Conservation (phyloP, 2,329 filamentous ascomycete genomes). For the Botrytis galanthina region DNA sequence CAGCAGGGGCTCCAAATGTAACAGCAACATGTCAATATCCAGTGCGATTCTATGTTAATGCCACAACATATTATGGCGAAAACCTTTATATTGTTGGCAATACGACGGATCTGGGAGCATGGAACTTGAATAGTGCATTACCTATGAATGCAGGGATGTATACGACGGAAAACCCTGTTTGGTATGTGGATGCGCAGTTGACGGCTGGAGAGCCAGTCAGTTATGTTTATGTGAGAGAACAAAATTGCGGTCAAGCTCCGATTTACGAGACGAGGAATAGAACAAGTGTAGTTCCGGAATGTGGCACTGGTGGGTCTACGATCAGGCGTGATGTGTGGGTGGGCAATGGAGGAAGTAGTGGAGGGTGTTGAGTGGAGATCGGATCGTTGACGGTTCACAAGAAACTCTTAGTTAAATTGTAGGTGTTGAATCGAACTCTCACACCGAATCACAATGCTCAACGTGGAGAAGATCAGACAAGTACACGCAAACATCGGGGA, state of each 20-base stretch:
- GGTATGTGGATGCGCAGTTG: slow-evolving; percentile 44
- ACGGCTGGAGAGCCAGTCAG: slow-evolving; percentile 43
- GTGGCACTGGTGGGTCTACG: slow-evolving; percentile 35
- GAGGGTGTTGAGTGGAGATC: slow-evolving; percentile 26
- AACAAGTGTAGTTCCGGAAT: slow-evolving; percentile 43
- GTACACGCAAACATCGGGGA: background rate
- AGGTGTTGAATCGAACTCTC: background rate
- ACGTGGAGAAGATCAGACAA: background rate
- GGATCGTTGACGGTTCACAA: background rate
- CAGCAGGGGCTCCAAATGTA: slow-evolving; percentile 44
- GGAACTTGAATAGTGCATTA: slow-evolving; percentile 40
- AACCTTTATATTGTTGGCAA: slow-evolving; percentile 48
- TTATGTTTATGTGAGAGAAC: slow-evolving; percentile 48
- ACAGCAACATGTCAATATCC: slow-evolving; percentile 35
- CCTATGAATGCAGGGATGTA: slow-evolving; percentile 45
- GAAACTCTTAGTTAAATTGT: background rate
- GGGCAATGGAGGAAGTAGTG: slow-evolving; percentile 37
- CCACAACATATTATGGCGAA: slow-evolving; percentile 48
- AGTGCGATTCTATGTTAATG: slow-evolving; percentile 48
- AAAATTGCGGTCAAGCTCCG: slow-evolving; percentile 44
- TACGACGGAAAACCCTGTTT: slow-evolving; percentile 45
- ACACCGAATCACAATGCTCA: background rate
- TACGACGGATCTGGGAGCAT: slow-evolving; percentile 44
- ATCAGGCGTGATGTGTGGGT: slow-evolving; percentile 43
- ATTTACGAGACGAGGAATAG: slow-evolving; percentile 48